Base-by-base conservation (phyloP, 371 early-diverging fungal species). In the Chytridium lagenaria region DNA sequence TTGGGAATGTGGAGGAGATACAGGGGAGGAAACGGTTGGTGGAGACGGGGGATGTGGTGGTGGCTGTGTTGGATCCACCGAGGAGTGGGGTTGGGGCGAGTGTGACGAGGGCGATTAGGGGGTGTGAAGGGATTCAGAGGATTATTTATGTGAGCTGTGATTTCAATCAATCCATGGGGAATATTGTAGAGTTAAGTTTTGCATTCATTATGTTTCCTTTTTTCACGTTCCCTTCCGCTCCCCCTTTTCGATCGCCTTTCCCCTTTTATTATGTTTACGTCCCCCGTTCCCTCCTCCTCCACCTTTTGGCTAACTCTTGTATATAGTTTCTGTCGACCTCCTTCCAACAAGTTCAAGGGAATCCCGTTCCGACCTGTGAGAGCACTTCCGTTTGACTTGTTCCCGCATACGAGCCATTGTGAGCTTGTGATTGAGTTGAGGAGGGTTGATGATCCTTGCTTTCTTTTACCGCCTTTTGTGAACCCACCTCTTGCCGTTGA, bases 11-110 rank as follows among this genome's bases (percentile, higher is more conserved):
- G 44, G 19, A 12, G 7, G 44, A 61, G n/a, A n/a, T n/a, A n/a
- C 12, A 44, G 44, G 44, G 44, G 19, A 44, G 19, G 26, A 55
- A 55, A 10, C 15, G 16, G 7, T 36, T 61, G 30, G 80, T 80
- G 34, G 68, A 74, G 22, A 15, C 51, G 26, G 66, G 76, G 23
- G 83, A 84, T 66, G 63, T 75, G 23, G 80, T 78, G 0, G 81
- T 87, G 33, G 88, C 86, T 1, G 86, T 95, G 5, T 73, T 95
- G 68, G 95, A 95, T 80, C 95, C 95, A 22, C 93, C 94, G 38
- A 85, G 95, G 7, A 73, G 79, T 51, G 92, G 92, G 40, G 86
- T 92, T n/a, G 87, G 90, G 74, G 59, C 78, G 5, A 81, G 77
- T 40, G 94, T 94, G 16, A 89, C 93, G 59, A 77, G 84, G 49